phyloP scores from a whole-genome alignment of 1,139 yeast genomes.

The Blastobotrys ciferrii region DNA sequence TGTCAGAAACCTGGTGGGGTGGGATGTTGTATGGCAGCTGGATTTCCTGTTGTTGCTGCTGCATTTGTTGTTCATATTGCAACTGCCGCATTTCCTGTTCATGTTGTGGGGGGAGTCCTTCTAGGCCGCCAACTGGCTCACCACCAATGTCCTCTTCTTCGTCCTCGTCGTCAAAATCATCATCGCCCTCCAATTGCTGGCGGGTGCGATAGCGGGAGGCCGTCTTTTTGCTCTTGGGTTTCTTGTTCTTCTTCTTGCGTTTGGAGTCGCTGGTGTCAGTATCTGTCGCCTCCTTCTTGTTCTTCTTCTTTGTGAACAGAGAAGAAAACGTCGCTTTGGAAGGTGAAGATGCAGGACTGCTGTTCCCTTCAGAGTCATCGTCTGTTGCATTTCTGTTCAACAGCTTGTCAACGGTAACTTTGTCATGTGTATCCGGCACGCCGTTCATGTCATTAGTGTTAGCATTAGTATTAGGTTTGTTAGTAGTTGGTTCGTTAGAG shows the following conservation, averaged over 20 bases:
- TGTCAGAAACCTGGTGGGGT: constrained; percentile 39
- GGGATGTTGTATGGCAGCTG: constrained; percentile 41
- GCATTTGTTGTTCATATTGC: too few relatives aligned
- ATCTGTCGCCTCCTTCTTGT: constrained; percentile 18
- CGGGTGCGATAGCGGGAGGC: background rate
- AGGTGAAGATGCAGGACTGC: constrained; percentile 13
- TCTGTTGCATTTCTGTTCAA: constrained; percentile 19
- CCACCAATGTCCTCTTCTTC: constrained; percentile 10
- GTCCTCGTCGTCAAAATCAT: constrained; percentile 20
- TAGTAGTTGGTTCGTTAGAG: too few relatives aligned
- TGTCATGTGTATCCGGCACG: constrained; percentile 10
- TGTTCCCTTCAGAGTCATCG: constrained; percentile 6
- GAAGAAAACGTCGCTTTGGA: constrained; percentile 24
- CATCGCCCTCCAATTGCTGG: constrained; percentile 10
- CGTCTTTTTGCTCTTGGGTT: constrained; percentile 12
- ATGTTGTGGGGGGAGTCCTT: constrained; percentile 19
- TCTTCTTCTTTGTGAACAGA: constrained; percentile 26
- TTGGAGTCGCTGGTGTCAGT: constrained; percentile 19
- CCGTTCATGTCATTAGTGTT: constrained; percentile 3
- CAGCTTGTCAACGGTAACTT: constrained; percentile 20
- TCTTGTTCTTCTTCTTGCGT: constrained; percentile 17
- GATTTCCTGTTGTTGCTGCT: constrained; percentile 27
- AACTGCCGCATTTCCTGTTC: constrained; percentile 21
- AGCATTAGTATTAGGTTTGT: constrained; percentile 6
- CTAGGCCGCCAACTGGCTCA: constrained; percentile 18